Conservation (phyloP, 306 rosid species). For the Albizia julibrissin region DNA sequence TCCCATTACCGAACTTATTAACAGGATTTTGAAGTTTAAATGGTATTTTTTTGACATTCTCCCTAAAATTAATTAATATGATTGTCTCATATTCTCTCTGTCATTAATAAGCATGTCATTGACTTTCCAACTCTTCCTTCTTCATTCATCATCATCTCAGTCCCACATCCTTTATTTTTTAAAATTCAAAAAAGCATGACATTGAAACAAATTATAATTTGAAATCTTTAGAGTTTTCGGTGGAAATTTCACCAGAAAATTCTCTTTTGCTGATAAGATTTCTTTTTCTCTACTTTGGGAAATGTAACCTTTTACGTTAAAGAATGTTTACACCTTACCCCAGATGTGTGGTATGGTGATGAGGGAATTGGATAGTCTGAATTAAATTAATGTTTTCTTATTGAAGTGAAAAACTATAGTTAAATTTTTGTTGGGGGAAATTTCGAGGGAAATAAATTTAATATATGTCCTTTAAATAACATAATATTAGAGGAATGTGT, state of each 20-base stretch:
- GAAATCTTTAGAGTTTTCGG: conserved; percentile 3
- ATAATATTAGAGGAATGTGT: neutral
- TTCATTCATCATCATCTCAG: neutral
- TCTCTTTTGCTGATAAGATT: neutral
- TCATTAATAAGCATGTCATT: neutral
- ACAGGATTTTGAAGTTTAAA: no score
- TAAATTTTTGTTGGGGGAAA: neutral
- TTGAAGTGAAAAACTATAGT: neutral
- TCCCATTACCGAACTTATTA: no score
- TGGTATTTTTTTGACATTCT: no score
- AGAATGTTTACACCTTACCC: neutral
- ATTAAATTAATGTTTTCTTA: neutral
- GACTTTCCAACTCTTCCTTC: conserved; percentile 13
- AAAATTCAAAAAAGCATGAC: neutral
- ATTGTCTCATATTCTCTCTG: neutral
- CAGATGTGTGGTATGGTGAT: neutral
- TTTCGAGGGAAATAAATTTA: neutral
- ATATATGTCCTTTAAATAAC: no score
- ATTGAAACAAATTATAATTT: neutral
- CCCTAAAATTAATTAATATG: no score
- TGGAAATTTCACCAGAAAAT: neutral
- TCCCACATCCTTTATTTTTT: neutral
- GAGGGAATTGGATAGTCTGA: neutral
- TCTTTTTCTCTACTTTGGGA: neutral
- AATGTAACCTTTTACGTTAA: neutral